Conservation (phyloP, 768 basidiomycete species). For the Russula virescens region DNA sequence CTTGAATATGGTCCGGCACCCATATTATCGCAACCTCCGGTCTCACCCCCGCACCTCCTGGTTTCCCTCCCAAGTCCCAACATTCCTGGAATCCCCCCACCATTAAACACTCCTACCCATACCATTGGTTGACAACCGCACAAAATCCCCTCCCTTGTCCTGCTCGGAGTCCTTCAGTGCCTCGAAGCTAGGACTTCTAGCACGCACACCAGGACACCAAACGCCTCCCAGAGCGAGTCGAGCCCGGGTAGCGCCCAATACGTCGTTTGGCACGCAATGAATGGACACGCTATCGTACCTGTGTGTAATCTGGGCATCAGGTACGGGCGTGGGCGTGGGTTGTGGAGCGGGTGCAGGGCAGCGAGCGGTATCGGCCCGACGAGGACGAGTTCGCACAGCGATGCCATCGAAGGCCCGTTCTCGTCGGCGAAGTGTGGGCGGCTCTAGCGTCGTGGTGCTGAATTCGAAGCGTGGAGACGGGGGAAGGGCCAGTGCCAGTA, state of each 20-base stretch:
- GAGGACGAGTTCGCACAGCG: conserved; percentile 8
- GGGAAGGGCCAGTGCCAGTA: no score
- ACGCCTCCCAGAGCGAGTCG: conserved; percentile 12
- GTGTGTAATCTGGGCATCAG: conserved; percentile 4
- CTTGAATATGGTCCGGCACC: no score
- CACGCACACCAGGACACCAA: conserved; percentile 2
- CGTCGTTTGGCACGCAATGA: conserved; percentile 13
- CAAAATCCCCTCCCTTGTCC: no score
- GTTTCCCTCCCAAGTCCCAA: no score
- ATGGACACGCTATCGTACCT: conserved; percentile 4
- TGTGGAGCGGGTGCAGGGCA: not conserved
- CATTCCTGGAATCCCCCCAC: no score
- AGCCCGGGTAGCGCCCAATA: conserved; percentile 19
- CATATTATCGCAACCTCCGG: no score
- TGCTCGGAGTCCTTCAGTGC: no score
- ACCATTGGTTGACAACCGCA: no score
- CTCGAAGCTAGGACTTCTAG: no score
- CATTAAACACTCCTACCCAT: no score
- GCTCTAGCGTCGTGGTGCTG: not conserved
- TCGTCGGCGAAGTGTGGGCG: conserved; percentile 16
- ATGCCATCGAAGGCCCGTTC: conserved; percentile 16
- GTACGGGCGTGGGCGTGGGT: not conserved
- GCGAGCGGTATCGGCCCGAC: conserved; percentile 10
- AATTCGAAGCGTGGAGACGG: conserved; percentile 4
- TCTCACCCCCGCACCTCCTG: no score